Percentiles rank a stretch among this genome's conserved stretches.
Conservation (phyloP, 2,329 filamentous ascomycete genomes). For the Fusarium sp. region DNA sequence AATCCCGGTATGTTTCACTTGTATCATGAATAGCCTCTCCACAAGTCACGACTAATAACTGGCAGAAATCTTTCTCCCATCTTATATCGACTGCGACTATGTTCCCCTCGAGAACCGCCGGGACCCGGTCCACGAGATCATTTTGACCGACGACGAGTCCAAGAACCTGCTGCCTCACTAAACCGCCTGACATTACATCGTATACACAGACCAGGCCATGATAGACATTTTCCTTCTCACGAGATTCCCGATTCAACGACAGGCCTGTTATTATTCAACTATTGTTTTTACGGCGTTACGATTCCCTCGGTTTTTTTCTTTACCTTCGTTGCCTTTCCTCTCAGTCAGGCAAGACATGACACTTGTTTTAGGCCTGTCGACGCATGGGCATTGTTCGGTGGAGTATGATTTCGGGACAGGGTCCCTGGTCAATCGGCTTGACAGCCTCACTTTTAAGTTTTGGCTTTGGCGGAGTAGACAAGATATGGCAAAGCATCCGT, state of each 20-base stretch:
- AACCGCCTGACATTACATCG: conserved; percentile 28
- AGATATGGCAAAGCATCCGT: conserved; percentile 40
- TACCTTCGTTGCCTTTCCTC: background rate
- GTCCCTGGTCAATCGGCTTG: conserved; percentile 35
- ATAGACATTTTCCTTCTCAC: conserved; percentile 44
- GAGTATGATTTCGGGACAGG: conserved; percentile 38
- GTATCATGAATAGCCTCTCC: background rate
- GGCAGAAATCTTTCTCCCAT: conserved; percentile 81
- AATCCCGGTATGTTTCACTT: conserved; percentile 69
- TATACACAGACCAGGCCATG: conserved; percentile 31
- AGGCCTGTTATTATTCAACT: conserved; percentile 17
- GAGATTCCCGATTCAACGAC: conserved; percentile 36
- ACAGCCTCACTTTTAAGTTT: conserved; percentile 40
- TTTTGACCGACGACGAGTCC: conserved; percentile 79
- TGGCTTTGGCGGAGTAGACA: conserved; percentile 41
- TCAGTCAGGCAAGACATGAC: conserved; percentile 14
- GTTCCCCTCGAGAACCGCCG: conserved; percentile 78
- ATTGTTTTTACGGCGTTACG: conserved; percentile 28
- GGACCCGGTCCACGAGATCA: conserved; percentile 81
- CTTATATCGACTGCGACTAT: conserved; percentile 79
- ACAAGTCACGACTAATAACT: conserved; percentile 3
- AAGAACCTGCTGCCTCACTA: conserved; percentile 73
- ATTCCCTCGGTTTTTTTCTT: conserved; percentile 19
- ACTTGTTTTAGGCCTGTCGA: conserved; percentile 22
- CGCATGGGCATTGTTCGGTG: conserved; percentile 33